Base-by-base conservation (phyloP, 2,329 filamentous ascomycete genomes). In the Davidsoniella australis region DNA sequence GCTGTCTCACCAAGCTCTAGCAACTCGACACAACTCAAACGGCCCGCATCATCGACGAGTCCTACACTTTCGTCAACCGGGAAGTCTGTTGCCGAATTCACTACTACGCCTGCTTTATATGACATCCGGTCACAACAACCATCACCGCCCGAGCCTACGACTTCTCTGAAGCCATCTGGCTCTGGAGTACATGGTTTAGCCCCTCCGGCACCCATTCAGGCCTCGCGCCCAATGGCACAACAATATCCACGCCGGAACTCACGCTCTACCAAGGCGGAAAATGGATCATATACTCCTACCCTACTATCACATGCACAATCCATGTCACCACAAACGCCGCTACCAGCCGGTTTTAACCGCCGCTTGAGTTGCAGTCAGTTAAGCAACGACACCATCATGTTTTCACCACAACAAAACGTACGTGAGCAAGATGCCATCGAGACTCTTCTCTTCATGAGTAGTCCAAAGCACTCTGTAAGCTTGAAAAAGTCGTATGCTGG, bases 341-440 rank as follows among this genome's bases (percentile, higher is more conserved):
- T 43, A 5, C 42, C 43, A 1, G 51, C 55, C 14, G 52, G 53
- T 4, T 59, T 54, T 23, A 41, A 41, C 18, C 57, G 63, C 23
- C 61, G 62, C 42, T 64, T 39, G 39, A 53, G 63, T 0, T 65
- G 63, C 8, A 63, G 58, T 41, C 60, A 65, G 46, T 64, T 64
- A 2, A 68, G 65, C 18, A 66, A 68, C 16, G 64, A 68, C 48
- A 69, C 73, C 6, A 74, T 79, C 14, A 64, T 82, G 4, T 78
- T 78, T 53, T 83, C 81, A 26, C 79, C 80, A 1, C 80, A 79
- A 50, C 80, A 84, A 54, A 78, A 77, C 18, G 66, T 75, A 7
- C 75, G 82, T 47, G 85, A 91, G 59, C 82, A 87, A 58, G 85
- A 89, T 57, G 85, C 85, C 5, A 78, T 89, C 43, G 84, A 88